Evolutionary conservation across 148 eudicot species (phyloP).

Genomic region (Silene latifolia): DNA sequence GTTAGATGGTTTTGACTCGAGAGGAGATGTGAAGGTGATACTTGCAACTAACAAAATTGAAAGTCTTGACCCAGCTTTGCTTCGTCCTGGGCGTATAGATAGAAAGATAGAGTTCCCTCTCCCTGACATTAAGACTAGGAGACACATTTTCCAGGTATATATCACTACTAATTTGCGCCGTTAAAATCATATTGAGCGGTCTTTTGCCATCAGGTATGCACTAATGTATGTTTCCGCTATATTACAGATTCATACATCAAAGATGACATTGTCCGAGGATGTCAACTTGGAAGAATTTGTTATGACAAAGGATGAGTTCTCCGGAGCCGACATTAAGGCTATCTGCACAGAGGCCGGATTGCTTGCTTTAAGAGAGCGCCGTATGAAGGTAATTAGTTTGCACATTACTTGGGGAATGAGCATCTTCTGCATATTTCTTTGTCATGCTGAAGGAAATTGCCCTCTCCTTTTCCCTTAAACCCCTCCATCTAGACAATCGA

Average conservation of each 20-base stretch:
- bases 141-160: constrained; percentile 68
- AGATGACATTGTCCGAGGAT: constrained; percentile 84
- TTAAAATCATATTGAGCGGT: background rate
- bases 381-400: constrained; percentile 64
- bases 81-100: constrained; percentile 83
- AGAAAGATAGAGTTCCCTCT: constrained; percentile 87
- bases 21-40: constrained; percentile 82
- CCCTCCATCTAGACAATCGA: no score
- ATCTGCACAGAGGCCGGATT: constrained; percentile 92
- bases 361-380: constrained; percentile 84
- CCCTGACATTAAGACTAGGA: constrained; percentile 80
- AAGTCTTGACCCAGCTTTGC: constrained; percentile 84
- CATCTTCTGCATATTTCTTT: no score
- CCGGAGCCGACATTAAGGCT: constrained; percentile 95
- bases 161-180: background rate
- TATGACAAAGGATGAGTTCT: constrained; percentile 92
- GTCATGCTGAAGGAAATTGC: no score
- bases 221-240: background rate
- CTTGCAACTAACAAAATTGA: constrained; percentile 87
- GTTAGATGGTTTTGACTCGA: constrained; percentile 85
- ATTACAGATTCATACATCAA: constrained; percentile 73
- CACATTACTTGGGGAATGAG: background rate
- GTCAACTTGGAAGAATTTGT: constrained; percentile 91
- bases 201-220: background rate
- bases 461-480: background rate